These are phyloP conservation scores for Melaleuca alternifolia DNA, from an alignment of 345 rosid genomes.

Conservation along the genomic window DNA sequence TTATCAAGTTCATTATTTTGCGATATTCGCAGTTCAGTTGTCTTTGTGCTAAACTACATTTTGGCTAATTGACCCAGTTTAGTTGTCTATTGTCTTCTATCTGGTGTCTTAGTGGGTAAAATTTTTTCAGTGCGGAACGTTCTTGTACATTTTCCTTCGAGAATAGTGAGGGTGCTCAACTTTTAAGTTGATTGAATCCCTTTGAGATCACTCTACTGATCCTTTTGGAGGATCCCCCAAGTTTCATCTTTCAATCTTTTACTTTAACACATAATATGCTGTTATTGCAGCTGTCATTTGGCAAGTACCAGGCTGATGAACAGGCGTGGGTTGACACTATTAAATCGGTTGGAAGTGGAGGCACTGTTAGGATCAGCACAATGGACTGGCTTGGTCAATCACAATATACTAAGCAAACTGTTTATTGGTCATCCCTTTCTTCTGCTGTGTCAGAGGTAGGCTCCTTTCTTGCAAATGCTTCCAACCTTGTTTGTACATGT, in stretches of 20 bases:
- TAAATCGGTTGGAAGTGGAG: slow-evolving; percentile 50
- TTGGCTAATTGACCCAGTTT: neutral
- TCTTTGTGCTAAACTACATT: neutral
- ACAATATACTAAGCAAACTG: slow-evolving; percentile 34
- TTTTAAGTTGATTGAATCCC: neutral
- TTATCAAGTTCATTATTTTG: neutral
- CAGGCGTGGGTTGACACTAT: slow-evolving; percentile 87
- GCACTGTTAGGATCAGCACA: slow-evolving; percentile 58
- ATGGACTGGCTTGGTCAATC: slow-evolving; percentile 99
- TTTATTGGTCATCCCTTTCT: slow-evolving; percentile 76
- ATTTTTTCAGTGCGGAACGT: neutral
- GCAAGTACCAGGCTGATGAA: slow-evolving; percentile 60
- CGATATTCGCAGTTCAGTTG: rapidly evolving
- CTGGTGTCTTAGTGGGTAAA: neutral
- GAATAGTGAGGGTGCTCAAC: neutral
- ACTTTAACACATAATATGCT: neutral
- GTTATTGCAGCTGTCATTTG: slow-evolving; percentile 54
- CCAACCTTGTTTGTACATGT: neutral
- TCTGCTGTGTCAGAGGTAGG: slow-evolving; percentile 70
- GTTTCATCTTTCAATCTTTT: neutral
- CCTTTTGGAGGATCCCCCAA: neutral
- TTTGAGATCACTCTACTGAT: neutral
- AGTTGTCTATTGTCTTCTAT: neutral
- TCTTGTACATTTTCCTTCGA: neutral
- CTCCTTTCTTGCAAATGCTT: neutral